A percentile compares a stretch with the other conserved stretches of the same genome.
These are phyloP conservation scores for Pseudozyma thailandica DNA, from an alignment of 1,284 basidiomycete genomes.

Conservation along the genomic window DNA sequence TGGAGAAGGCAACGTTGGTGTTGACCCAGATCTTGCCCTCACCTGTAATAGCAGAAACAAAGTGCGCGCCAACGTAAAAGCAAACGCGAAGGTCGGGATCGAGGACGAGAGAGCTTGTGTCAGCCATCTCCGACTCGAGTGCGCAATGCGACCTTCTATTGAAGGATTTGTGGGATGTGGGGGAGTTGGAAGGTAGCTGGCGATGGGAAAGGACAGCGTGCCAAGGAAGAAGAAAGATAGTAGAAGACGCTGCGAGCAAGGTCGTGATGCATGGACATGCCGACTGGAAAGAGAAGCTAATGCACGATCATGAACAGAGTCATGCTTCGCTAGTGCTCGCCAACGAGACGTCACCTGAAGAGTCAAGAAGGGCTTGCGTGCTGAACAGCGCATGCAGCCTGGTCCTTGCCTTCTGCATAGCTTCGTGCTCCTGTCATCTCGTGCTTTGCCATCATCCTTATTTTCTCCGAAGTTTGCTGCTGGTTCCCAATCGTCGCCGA, in stretches of 20 bases:
- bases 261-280: not conserved
- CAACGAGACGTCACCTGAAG: not conserved
- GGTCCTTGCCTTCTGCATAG: not conserved
- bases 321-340: not conserved
- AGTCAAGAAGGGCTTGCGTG: not conserved
- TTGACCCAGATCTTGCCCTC: constrained; percentile 70
- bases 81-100: constrained; percentile 30
- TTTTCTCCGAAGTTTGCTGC: not conserved
- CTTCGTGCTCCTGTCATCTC: not conserved
- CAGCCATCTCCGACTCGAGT: constrained; percentile 53
- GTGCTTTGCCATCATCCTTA: not conserved
- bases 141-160: constrained; percentile 30
- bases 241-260: too few species aligned
- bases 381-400: too few species aligned
- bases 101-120: constrained; percentile 54
- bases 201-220: not conserved
- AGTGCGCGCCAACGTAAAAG: constrained; percentile 17
- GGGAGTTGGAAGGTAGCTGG: not conserved
- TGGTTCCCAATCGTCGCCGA: not conserved
- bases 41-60: constrained; percentile 34
- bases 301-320: not conserved
- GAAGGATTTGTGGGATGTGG: not conserved
- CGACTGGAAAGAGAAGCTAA: not conserved
- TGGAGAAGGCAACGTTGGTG: constrained; percentile 69
- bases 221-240: not conserved